phyloP scores from a whole-genome alignment of 495 filamentous ascomycete genomes.

The Daldinia grandis region DNA sequence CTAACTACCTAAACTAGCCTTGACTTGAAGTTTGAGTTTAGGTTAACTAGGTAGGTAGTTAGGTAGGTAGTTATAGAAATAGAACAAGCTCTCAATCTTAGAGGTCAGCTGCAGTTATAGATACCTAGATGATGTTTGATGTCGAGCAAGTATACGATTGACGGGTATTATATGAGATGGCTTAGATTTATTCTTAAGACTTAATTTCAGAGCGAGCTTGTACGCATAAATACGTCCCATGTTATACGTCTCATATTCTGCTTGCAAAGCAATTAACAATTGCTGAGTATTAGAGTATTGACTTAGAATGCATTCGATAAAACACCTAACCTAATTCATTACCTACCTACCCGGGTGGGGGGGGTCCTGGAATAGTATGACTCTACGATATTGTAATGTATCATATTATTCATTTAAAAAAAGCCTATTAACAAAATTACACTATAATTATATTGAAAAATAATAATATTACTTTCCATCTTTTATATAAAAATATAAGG shows the following conservation, averaged over 20 bases:
- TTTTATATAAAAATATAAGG: too few relatives aligned
- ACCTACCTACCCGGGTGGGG: too few relatives aligned
- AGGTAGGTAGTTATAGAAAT: too few relatives aligned
- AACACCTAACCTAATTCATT: not conserved
- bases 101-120: not conserved
- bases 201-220: not conserved
- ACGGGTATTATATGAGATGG: not conserved
- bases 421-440: too few relatives aligned
- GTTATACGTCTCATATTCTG: not conserved
- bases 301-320: not conserved
- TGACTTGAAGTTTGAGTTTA: constrained; percentile 1
- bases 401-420: too few relatives aligned
- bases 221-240: not conserved
- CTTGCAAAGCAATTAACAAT: constrained; percentile 8
- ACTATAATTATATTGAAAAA: too few relatives aligned
- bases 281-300: not conserved
- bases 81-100: constrained; percentile 22
- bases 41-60: too few relatives aligned
- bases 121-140: not conserved
- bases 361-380: too few relatives aligned
- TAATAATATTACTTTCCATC: too few relatives aligned
- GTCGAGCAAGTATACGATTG: not conserved
- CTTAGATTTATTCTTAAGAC: not conserved
- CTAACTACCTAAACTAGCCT: too few relatives aligned
- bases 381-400: too few relatives aligned